phyloP scores from a whole-genome alignment of 352 stramenopile genomes.

The Nannochloropsis limnetica region DNA sequence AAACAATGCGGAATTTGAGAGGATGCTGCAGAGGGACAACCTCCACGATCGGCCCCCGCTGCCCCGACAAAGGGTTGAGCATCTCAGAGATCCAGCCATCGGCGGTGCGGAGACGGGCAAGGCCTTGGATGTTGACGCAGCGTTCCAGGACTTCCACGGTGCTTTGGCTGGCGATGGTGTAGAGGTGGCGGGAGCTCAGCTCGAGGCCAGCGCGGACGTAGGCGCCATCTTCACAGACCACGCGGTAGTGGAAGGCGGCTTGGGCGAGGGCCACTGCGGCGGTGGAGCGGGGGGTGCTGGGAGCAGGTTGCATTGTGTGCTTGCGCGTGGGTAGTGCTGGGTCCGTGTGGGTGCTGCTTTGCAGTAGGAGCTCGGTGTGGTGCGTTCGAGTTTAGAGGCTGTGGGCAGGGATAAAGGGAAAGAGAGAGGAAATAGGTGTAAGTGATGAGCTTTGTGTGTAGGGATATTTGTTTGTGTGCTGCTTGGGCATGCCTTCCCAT shows the following conservation, averaged over 20 bases:
- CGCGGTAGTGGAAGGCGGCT: slow-evolving; percentile 39
- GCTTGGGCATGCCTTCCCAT: neutral
- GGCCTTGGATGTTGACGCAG: slow-evolving; percentile 45
- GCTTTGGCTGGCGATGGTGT: slow-evolving; percentile 44
- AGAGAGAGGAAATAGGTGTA: neutral
- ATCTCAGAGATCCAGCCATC: slow-evolving; percentile 50
- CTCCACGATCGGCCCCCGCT: slow-evolving; percentile 47
- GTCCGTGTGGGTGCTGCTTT: neutral
- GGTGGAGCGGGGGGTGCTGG: neutral
- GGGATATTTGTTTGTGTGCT: neutral
- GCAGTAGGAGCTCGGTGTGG: neutral
- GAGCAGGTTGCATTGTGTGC: neutral
- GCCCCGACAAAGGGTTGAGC: slow-evolving; percentile 47
- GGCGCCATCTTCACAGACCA: slow-evolving; percentile 44
- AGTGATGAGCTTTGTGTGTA: neutral
- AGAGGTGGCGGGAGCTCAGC: slow-evolving; percentile 41
- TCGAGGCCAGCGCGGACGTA: slow-evolving; percentile 45
- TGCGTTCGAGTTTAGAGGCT: neutral
- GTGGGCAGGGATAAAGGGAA: neutral
- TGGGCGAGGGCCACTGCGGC: neutral
- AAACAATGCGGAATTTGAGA: slow-evolving; percentile 40
- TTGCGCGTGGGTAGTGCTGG: neutral
- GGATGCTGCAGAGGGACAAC: slow-evolving; percentile 42
- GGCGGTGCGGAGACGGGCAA: slow-evolving; percentile 41
- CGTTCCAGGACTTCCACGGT: slow-evolving; percentile 46